phyloP scores from a whole-genome alignment of 106 monocot species.

The Hemerocallis citrina region DNA sequence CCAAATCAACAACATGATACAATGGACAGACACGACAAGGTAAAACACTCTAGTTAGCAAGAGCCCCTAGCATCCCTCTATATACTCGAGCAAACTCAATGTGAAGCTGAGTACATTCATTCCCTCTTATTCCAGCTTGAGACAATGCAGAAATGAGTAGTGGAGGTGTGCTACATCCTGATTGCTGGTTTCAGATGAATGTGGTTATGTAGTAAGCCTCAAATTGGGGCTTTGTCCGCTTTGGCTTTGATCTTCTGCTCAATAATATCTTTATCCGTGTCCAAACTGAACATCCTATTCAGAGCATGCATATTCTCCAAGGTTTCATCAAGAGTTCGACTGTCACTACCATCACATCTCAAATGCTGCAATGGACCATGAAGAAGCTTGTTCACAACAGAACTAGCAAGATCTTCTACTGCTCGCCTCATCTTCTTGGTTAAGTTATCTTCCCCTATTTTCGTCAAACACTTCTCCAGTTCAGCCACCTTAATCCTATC shows the following conservation, averaged over 20 bases:
- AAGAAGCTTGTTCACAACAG: slow-evolving; percentile 76
- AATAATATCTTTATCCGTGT: slow-evolving; percentile 59
- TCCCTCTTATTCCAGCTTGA: too few relatives aligned
- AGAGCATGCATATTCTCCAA: slow-evolving; percentile 84
- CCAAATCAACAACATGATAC: too few relatives aligned
- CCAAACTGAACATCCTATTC: slow-evolving; percentile 69
- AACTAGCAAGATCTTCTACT: slow-evolving; percentile 54
- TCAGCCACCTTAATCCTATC: slow-evolving; percentile 56
- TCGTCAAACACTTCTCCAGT: slow-evolving; percentile 59
- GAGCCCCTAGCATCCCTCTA: too few relatives aligned
- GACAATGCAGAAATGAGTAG: too few relatives aligned
- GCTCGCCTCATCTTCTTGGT: slow-evolving; percentile 60
- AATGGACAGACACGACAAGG: too few relatives aligned
- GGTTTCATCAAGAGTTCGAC: slow-evolving; percentile 64
- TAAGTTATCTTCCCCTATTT: slow-evolving; percentile 51
- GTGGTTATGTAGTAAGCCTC: neutral
- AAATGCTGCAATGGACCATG: slow-evolving; percentile 79
- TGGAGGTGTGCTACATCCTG: too few relatives aligned
- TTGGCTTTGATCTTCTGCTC: slow-evolving; percentile 77
- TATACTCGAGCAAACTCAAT: too few relatives aligned
- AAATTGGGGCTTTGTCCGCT: slow-evolving; percentile 52
- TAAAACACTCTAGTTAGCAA: too few relatives aligned
- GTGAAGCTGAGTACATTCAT: too few relatives aligned
- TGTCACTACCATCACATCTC: slow-evolving; percentile 74
- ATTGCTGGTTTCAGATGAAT: too few relatives aligned